Evolutionary conservation across 2,329 filamentous ascomycete species (phyloP).

Genomic region (Clonostachys sp.): DNA sequence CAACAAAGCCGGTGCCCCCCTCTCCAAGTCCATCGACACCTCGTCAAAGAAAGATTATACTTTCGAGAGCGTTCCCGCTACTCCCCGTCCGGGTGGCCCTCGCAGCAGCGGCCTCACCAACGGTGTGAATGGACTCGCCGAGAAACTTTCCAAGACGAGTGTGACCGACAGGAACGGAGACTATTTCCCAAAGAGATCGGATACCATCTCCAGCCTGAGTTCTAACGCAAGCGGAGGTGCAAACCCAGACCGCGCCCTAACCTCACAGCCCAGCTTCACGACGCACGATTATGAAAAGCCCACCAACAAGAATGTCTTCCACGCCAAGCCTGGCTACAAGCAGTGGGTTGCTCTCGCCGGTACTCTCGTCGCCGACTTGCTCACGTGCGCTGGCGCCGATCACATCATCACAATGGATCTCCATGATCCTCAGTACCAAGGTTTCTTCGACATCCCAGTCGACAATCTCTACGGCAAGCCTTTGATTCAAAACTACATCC

Average conservation of each 20-base stretch:
- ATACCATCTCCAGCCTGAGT: constrained; percentile 24
- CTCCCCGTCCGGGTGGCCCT: constrained; percentile 69
- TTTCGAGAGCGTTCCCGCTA: constrained; percentile 88
- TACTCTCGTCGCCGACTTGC: constrained; percentile 86
- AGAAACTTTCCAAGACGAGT: constrained; percentile 65
- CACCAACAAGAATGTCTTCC: constrained; percentile 51
- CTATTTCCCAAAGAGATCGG: constrained; percentile 24
- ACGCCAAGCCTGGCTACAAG: constrained; percentile 89
- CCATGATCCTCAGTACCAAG: constrained; percentile 94
- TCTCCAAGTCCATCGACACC: constrained; percentile 56
- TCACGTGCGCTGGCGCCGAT: constrained; percentile 93
- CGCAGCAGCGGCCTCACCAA: constrained; percentile 62
- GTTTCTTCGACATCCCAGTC: constrained; percentile 97
- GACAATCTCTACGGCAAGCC: constrained; percentile 92
- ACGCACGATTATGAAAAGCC: constrained; percentile 63
- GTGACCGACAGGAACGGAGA: constrained; percentile 35
- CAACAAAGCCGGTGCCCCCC: constrained; percentile 88
- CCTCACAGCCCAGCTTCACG: constrained; percentile 46
- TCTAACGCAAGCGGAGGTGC: constrained; percentile 26
- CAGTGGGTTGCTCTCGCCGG: constrained; percentile 98
- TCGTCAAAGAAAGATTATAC: constrained; percentile 61
- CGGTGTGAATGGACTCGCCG: constrained; percentile 65
- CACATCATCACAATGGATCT: constrained; percentile 98
- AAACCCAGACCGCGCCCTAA: constrained; percentile 23
- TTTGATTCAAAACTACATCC: constrained; percentile 65